A percentile compares a stretch with the other conserved stretches of the same genome.
Evolutionary conservation across 108 stramenopile species (phyloP).

Genomic region (Cyclotella choctawhatcheeana): DNA sequence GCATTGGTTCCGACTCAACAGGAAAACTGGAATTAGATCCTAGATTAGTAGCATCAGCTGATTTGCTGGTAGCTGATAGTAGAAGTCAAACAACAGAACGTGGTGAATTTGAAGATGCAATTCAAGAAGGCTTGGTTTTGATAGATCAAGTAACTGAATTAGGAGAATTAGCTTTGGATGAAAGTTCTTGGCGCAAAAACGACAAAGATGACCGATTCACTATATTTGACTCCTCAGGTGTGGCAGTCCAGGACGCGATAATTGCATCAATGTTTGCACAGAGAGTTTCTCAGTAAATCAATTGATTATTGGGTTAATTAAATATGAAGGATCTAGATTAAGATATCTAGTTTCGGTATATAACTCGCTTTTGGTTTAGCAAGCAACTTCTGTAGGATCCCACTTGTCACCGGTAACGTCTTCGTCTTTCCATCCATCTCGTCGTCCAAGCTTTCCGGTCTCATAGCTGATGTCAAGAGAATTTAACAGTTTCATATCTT

Average conservation of each 20-base stretch:
- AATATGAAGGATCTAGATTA: too few relatives aligned
- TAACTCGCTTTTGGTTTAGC: too few relatives aligned
- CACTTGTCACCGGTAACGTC: slow-evolving; percentile 67
- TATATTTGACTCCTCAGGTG: slow-evolving; percentile 78
- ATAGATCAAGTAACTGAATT: slow-evolving; percentile 52
- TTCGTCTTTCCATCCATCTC: slow-evolving; percentile 78
- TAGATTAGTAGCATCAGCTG: slow-evolving; percentile 50
- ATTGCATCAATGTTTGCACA: slow-evolving; percentile 55
- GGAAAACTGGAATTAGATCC: slow-evolving; percentile 69
- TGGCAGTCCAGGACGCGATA: slow-evolving; percentile 76
- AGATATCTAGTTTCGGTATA: too few relatives aligned
- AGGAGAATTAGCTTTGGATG: slow-evolving; percentile 45
- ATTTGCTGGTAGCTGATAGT: slow-evolving; percentile 69
- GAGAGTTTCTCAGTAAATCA: background rate
- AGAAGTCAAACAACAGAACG: slow-evolving; percentile 51
- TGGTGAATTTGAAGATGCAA: slow-evolving; percentile 66
- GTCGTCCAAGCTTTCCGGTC: slow-evolving; percentile 69
- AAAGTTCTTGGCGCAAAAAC: slow-evolving; percentile 33
- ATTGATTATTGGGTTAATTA: too few relatives aligned
- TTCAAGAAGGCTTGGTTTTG: slow-evolving; percentile 17
- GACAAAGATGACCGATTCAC: slow-evolving; percentile 54
- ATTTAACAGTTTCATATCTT: slow-evolving; percentile 70
- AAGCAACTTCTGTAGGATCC: slow-evolving; percentile 67
- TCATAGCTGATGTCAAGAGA: slow-evolving; percentile 60
- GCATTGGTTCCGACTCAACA: slow-evolving; percentile 76